Evolutionary conservation across 352 stramenopile genomes (phyloP), one percentile per base, ranked within the genome.

Genomic region (Phytophthora cactorum): DNA sequence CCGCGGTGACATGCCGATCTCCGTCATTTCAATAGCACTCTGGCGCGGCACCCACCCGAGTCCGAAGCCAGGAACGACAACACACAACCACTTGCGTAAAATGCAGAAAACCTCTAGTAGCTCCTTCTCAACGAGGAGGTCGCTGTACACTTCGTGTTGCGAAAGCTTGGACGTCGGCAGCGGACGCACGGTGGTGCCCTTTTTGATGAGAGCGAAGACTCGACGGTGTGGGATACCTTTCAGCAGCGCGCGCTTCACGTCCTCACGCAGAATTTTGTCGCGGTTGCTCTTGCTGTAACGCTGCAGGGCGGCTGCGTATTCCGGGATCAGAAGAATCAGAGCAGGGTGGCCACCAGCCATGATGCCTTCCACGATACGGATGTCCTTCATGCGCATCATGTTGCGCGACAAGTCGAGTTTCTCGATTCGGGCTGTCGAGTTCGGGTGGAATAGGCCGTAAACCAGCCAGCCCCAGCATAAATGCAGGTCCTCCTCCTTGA

Each of bases 361-460:
- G 52, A 86, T 78, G 36, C 72, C 78, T 59, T 86, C 78, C 2
- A 86, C 68, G 47, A 70, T 57, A 15, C 78, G 78, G 25, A 86
- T 79, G 39, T 86, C 75, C 67, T 83, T 81, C 78, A 86, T 83
- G 50, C 75, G 75, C 54, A 86, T 69, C 75, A 86, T 83, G 62
- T 86, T 86, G 28, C 75, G 63, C 14, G 78, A 86, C 22, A 86
- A 51, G 41, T 86, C 70, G 2, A 83, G 50, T 15, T 80, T 66
- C 43, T 74, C 55, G 61, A 86, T 78, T 29, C 74, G 67, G 17
- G 78, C 78, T 9, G 74, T 83, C 28, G 78, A 83, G 63, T 86
- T 86, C 5, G 78, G 78, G 65, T 86, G 78, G 63, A 86, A 86
- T 27, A 86, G 64, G 0, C 78, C 78, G 55, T 80, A 86, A 9